Percentiles rank a stretch among this genome's conserved stretches.
phyloP scores from a whole-genome alignment of 139 green algal species.

The Micromonas pusilla region DNA sequence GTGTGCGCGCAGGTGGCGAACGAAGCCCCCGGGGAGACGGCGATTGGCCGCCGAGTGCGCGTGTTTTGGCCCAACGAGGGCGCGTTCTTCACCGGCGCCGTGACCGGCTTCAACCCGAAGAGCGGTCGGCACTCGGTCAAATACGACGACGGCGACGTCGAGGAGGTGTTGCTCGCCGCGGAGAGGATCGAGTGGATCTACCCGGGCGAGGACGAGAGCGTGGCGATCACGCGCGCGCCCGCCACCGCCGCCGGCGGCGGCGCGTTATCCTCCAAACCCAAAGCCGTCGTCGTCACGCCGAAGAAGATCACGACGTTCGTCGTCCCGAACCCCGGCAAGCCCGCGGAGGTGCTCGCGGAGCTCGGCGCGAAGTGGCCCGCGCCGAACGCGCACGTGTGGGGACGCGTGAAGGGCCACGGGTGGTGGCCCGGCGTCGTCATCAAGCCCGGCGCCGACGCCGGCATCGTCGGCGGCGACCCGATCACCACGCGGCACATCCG shows the following conservation, averaged over 20 bases:
- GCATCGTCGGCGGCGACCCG: neutral
- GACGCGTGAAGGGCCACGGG: slow-evolving; percentile 18
- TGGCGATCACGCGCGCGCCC: too few relatives aligned
- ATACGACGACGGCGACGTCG: neutral
- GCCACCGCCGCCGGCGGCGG: neutral
- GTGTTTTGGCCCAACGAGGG: neutral
- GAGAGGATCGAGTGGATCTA: neutral
- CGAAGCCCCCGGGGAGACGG: neutral
- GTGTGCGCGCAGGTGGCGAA: neutral
- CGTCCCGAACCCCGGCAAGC: neutral
- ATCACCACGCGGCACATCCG: neutral
- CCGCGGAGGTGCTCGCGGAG: neutral
- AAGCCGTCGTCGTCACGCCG: too few relatives aligned
- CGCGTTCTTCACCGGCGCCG: neutral
- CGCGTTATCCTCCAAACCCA: neutral
- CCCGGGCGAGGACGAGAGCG: neutral
- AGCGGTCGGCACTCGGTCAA: neutral
- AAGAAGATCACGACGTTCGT: neutral
- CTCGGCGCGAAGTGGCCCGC: neutral
- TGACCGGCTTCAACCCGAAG: neutral
- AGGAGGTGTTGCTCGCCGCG: neutral
- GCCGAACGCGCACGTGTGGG: neutral
- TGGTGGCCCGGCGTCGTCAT: slow-evolving; percentile 14
- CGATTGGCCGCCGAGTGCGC: neutral
- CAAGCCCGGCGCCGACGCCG: neutral